These are phyloP conservation scores for Alternaria alternata DNA, from an alignment of 2,329 filamentous ascomycete species.

Conservation along the genomic window DNA sequence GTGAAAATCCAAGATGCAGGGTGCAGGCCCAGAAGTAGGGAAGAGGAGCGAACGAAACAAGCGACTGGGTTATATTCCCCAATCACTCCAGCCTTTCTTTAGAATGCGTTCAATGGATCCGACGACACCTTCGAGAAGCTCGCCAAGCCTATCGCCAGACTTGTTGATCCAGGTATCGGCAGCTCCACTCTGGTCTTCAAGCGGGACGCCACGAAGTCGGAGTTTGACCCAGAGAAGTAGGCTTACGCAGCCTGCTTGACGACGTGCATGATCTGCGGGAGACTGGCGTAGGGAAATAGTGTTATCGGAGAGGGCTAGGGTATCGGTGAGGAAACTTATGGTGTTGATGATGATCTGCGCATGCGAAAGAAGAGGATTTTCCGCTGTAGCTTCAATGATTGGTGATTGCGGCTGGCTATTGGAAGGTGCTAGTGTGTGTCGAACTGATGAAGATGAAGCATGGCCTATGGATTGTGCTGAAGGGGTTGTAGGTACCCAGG, in stretches of 20 bases:
- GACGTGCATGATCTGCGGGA: conserved; percentile 30
- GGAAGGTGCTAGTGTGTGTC: not conserved
- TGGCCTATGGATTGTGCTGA: not conserved
- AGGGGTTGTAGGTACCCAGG: conserved; percentile 7
- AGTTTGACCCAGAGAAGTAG: conserved; percentile 47
- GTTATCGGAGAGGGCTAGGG: conserved; percentile 24
- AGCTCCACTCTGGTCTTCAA: conserved; percentile 25
- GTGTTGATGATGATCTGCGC: conserved; percentile 32
- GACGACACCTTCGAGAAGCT: conserved; percentile 41
- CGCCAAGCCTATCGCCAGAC: conserved; percentile 37
- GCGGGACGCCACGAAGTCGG: conserved; percentile 29
- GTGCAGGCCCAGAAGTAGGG: not conserved
- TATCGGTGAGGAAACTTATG: conserved; percentile 37
- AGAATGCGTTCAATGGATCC: conserved; percentile 42
- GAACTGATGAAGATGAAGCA: not conserved
- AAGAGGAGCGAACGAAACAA: not conserved
- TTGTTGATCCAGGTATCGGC: conserved; percentile 16
- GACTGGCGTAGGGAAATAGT: conserved; percentile 24
- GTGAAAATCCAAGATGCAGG: not conserved
- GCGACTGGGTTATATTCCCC: conserved; percentile 32
- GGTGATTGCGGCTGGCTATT: conserved; percentile 25
- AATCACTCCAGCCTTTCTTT: conserved; percentile 39
- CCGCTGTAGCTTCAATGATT: conserved; percentile 12
- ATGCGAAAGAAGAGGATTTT: conserved; percentile 21
- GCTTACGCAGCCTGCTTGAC: conserved; percentile 41